Percentiles rank a stretch among this genome's conserved stretches.
Evolutionary conservation across 208 protist species (phyloP).

Genomic region (Kentomonas sorsogonicus): DNA sequence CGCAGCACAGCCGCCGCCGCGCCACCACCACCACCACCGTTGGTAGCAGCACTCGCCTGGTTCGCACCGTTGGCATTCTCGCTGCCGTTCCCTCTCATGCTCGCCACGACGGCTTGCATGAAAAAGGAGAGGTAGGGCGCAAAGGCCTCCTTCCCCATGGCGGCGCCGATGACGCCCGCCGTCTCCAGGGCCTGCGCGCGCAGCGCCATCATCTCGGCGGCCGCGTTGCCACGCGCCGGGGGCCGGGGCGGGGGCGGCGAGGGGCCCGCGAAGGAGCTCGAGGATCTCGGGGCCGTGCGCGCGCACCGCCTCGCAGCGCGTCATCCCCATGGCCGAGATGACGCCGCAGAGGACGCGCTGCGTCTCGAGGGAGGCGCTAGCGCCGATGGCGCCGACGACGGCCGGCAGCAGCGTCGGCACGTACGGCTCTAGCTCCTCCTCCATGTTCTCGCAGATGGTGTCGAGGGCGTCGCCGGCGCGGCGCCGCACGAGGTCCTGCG

Average conservation of each 20-base stretch:
- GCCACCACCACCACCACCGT: conserved; percentile 49
- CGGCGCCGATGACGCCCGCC: conserved; percentile 64
- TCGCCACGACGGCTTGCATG: no score
- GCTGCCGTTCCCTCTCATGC: no score
- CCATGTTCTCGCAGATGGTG: conserved; percentile 74
- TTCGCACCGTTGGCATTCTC: no score
- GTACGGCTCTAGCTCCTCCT: conserved; percentile 76
- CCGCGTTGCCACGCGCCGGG: no score
- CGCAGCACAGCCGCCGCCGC: conserved; percentile 55
- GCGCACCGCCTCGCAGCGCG: conserved; percentile 50
- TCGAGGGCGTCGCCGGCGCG: conserved; percentile 70
- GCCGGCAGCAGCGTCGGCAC: conserved; percentile 48
- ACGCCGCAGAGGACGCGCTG: conserved; percentile 67
- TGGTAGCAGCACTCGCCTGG: no score
- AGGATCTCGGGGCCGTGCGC: conserved; percentile 41
- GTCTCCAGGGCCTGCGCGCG: conserved; percentile 78
- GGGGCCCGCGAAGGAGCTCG: conserved; percentile 62
- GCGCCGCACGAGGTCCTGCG: conserved; percentile 56
- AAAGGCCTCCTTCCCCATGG: conserved; percentile 70
- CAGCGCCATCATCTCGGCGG: conserved; percentile 64
- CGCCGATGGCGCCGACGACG: conserved; percentile 51
- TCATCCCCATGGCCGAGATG: conserved; percentile 69
- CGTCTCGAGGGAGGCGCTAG: conserved; percentile 45
- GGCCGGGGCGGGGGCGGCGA: conserved; percentile 29
- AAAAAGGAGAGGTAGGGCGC: conserved; percentile 61